Evolutionary conservation across 768 basidiomycete species (phyloP).

Genomic region (Rhodotorula diobovata): DNA sequence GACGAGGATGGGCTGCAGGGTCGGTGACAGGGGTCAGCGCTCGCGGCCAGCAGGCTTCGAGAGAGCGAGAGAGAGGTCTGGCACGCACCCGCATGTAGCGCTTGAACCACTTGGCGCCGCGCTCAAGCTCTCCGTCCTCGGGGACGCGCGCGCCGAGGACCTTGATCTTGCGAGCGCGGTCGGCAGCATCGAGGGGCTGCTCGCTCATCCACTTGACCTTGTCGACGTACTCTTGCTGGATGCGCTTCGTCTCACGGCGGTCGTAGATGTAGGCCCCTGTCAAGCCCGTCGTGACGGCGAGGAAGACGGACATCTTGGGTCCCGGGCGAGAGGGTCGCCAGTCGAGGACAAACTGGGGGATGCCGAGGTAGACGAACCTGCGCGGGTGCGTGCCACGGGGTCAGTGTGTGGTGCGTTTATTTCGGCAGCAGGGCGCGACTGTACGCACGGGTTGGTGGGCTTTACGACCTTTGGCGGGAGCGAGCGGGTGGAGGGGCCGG

Average conservation of each 20-base stretch:
- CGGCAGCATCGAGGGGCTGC: conserved; percentile 61
- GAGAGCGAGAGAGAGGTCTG: not conserved
- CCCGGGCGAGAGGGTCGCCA: conserved; percentile 82
- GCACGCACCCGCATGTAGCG: conserved; percentile 85
- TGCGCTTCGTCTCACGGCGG: conserved; percentile 68
- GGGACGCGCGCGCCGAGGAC: conserved; percentile 90
- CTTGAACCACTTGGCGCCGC: conserved; percentile 80
- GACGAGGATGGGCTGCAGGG: conserved; percentile 75
- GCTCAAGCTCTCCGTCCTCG: conserved; percentile 85
- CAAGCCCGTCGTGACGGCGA: conserved; percentile 66
- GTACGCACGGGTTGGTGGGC: conserved; percentile 26
- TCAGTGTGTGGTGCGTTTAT: too few species aligned
- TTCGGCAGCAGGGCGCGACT: not conserved
- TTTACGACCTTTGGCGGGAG: conserved; percentile 12
- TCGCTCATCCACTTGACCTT: conserved; percentile 74
- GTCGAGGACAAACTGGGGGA: conserved; percentile 69
- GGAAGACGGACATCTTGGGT: conserved; percentile 90
- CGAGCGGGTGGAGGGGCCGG: conserved; percentile 6
- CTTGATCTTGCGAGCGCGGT: conserved; percentile 68
- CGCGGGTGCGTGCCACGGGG: too few species aligned
- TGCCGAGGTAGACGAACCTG: conserved; percentile 52
- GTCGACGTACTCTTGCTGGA: conserved; percentile 72
- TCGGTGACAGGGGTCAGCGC: conserved; percentile 16
- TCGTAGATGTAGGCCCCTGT: conserved; percentile 79
- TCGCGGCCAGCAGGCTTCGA: not conserved